Evolutionary conservation across 1,284 basidiomycete genomes (phyloP).

Genomic region (Tylopilus orsonianus): DNA sequence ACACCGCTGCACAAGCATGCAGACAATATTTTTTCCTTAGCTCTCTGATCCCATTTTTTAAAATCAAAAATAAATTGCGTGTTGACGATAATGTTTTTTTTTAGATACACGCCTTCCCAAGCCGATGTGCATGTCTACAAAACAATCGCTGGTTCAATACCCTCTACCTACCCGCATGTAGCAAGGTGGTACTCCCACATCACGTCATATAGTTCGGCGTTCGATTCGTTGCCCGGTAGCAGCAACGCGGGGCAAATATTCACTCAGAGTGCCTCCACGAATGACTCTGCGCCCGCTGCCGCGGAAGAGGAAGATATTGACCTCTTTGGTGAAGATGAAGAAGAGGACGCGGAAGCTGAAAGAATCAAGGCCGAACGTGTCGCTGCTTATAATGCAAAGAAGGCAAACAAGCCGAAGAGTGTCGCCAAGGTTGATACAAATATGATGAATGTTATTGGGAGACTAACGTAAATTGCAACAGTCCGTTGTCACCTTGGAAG

Average conservation of each 20-base stretch:
- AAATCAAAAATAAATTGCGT: conserved; percentile 3
- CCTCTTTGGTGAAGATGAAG: conserved; percentile 92
- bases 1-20: conserved; percentile 87
- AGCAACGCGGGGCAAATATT: conserved; percentile 81
- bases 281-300: conserved; percentile 46
- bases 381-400: conserved; percentile 91
- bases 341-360: conserved; percentile 92
- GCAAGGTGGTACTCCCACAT: conserved; percentile 96
- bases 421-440: conserved; percentile 75
- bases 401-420: conserved; percentile 88
- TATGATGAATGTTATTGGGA: conserved; percentile 1
- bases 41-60: conserved; percentile 64
- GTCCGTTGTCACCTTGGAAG: conserved; percentile 95
- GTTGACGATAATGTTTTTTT: conserved; percentile 13
- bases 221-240: conserved; percentile 78
- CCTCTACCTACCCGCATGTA: conserved; percentile 73
- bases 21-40: conserved; percentile 80
- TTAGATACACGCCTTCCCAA: conserved; percentile 91
- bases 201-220: conserved; percentile 81
- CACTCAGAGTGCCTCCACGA: conserved; percentile 47
- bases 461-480: conserved; percentile 35
- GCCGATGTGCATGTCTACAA: conserved; percentile 96
- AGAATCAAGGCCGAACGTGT: conserved; percentile 94
- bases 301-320: conserved; percentile 92
- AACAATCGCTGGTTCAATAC: conserved; percentile 64